Percentiles rank a stretch among this genome's conserved stretches.
These are phyloP conservation scores for Colletotrichum endophyticum DNA, from an alignment of 2,329 filamentous ascomycete genomes.

Conservation along the genomic window DNA sequence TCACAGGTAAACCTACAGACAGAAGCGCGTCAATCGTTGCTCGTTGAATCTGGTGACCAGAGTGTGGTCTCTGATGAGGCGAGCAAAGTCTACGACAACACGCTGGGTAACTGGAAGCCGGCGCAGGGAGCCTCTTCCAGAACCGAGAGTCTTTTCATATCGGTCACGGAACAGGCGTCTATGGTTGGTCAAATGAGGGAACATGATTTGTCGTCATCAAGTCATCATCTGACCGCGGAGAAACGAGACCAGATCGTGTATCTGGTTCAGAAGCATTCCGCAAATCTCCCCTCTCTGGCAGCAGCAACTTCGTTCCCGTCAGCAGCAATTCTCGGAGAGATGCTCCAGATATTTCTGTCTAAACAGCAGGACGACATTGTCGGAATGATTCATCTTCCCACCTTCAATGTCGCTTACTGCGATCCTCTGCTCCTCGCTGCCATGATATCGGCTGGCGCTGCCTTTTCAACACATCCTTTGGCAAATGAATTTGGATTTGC, in stretches of 20 bases:
- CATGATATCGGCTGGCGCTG: background rate
- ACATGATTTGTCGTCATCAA: rapidly evolving
- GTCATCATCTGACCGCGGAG: background rate
- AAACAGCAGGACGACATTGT: background rate
- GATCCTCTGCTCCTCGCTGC: background rate
- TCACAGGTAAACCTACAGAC: rapidly evolving
- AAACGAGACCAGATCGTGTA: background rate
- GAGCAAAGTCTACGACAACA: background rate
- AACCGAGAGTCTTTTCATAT: background rate
- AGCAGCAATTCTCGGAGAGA: background rate
- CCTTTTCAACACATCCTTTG: background rate
- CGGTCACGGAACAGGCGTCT: background rate
- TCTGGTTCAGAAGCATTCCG: background rate
- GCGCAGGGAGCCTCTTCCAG: background rate
- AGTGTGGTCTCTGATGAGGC: background rate
- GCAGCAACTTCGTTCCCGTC: background rate
- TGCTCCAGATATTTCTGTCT: background rate
- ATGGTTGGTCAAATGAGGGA: background rate
- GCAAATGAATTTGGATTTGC: background rate
- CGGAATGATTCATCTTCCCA: background rate
- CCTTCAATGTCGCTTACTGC: background rate
- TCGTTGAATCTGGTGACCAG: rapidly evolving
- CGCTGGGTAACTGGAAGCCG: background rate
- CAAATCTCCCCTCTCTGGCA: background rate
- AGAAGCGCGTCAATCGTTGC: rapidly evolving